Percentiles rank a stretch among this genome's conserved stretches.
Evolutionary conservation across 140 eudicot genomes (phyloP).

Genomic region (Bidens hawaiensis): DNA sequence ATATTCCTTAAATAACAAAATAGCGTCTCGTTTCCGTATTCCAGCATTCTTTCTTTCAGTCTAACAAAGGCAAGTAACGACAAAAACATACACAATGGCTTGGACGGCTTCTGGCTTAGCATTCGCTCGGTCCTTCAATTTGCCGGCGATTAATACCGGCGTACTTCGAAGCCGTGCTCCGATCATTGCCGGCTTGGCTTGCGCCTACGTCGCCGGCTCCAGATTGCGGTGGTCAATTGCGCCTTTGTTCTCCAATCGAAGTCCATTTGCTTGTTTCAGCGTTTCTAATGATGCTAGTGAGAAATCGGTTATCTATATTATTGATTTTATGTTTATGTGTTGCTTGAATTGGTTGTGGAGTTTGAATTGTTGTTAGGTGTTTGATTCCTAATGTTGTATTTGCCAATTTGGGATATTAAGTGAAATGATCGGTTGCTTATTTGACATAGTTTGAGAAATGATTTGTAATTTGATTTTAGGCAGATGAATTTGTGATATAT

Average conservation of each 20-base stretch:
- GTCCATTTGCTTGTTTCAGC: slow-evolving; percentile 53
- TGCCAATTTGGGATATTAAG: background rate
- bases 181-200: slow-evolving; percentile 39
- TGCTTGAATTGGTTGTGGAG: background rate
- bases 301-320: slow-evolving; percentile 1
- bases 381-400: too few relatives aligned
- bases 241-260: slow-evolving; percentile 23
- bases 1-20: background rate
- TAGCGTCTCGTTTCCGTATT: background rate
- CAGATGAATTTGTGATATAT: background rate
- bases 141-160: slow-evolving; percentile 44
- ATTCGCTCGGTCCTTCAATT: slow-evolving; percentile 29
- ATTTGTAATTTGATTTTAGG: background rate
- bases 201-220: slow-evolving; percentile 42
- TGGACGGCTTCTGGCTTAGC: slow-evolving; percentile 47
- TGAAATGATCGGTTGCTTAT: background rate
- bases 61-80: background rate
- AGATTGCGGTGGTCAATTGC: slow-evolving; percentile 34
- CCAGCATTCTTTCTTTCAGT: too few relatives aligned
- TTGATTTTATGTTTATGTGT: background rate
- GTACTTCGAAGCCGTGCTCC: slow-evolving; percentile 47
- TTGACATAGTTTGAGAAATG: background rate
- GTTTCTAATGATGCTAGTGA: slow-evolving; percentile 47
- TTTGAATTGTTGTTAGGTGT: background rate
- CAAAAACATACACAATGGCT: slow-evolving; percentile 38